Percentiles rank a stretch among this genome's conserved stretches.
Conservation (phyloP, 805 yeast genomes). For the Lipomyces orientalis region DNA sequence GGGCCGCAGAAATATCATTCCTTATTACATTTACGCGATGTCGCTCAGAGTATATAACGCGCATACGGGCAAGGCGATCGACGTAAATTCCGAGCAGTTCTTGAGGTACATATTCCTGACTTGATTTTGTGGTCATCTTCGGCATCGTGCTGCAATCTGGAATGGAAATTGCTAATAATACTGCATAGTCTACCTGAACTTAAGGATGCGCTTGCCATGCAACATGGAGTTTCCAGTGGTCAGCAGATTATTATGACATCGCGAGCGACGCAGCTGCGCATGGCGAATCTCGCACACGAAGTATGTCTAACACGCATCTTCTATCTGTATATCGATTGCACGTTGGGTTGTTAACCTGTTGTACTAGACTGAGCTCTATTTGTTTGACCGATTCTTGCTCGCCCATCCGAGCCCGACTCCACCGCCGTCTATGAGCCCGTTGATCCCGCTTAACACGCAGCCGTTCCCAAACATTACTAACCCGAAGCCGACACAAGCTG, state of each 20-base stretch:
- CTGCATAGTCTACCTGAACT: slow-evolving; percentile 26
- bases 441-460: slow-evolving; percentile 34
- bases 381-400: slow-evolving; percentile 30
- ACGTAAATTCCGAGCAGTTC: slow-evolving; percentile 24
- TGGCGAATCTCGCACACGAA: slow-evolving; percentile 30
- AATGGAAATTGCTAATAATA: not conserved
- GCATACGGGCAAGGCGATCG: slow-evolving; percentile 32
- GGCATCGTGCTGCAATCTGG: not conserved
- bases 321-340: not conserved
- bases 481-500: slow-evolving; percentile 28
- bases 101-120: slow-evolving; percentile 15
- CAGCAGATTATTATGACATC: slow-evolving; percentile 37
- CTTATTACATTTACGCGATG: slow-evolving; percentile 10
- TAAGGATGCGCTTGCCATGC: slow-evolving; percentile 27
- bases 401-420: slow-evolving; percentile 33
- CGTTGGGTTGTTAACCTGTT: not conserved
- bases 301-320: slow-evolving; percentile 10
- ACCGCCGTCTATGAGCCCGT: slow-evolving; percentile 30
- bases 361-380: slow-evolving; percentile 30
- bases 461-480: slow-evolving; percentile 31
- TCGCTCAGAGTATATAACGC: slow-evolving; percentile 31
- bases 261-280: slow-evolving; percentile 34
- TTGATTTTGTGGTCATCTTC: not conserved
- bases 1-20: not conserved
- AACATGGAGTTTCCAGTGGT: slow-evolving; percentile 19